Base-by-base conservation (phyloP, 352 stramenopile genomes). In the Elongisporangium prolatum region DNA sequence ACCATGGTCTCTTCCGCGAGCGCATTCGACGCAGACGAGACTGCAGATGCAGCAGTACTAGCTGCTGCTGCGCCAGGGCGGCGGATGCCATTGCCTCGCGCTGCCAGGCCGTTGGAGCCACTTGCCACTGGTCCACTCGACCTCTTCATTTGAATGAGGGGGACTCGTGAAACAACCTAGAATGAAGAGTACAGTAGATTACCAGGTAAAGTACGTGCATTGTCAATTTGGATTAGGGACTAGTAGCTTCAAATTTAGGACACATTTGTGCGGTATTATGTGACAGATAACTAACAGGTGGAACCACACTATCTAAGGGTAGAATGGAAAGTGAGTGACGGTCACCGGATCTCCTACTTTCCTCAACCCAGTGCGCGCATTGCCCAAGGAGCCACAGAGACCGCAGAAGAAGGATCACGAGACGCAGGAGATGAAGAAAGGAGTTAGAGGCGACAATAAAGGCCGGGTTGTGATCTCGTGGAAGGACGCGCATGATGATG, bases 1-100 rank as follows among this genome's bases (percentile, higher is more conserved):
- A 92, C 81, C 17, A 91, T 72, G 47, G 82, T 91, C 59, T 94
- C 85, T 48, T 82, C 75, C 28, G 67, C 65, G 3, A 54, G 21
- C 18, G 60, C 28, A 13, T 59, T 48, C 5, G 55, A n/a, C 5
- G 56, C 22, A 17, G 56, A 20, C 10, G 37, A 24, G 18, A 21
- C 25, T 7, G 25, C 14, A 16, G 34, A 25, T 14, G 48, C 48
- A 14, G 17, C 16, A 1, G 18, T 3, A 13, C 18, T 21, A 13
- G 48, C 21, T 25, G 48, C 18, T 1, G 48, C 18, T 4, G 17
- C 18, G 1, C 48, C 48, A 4, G 18, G 48, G 34, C 34, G 34
- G 6, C 34, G 34, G 34, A 44, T 16, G 11, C 34, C 34, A 17
- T 44, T 44, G 34, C 34, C 34, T 44, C 34, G 34, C 34, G 34